Percentiles rank a stretch among this genome's conserved stretches.
These are phyloP conservation scores for Fusarium mangiferae DNA, from an alignment of 2,329 filamentous ascomycete species.

Conservation along the genomic window DNA sequence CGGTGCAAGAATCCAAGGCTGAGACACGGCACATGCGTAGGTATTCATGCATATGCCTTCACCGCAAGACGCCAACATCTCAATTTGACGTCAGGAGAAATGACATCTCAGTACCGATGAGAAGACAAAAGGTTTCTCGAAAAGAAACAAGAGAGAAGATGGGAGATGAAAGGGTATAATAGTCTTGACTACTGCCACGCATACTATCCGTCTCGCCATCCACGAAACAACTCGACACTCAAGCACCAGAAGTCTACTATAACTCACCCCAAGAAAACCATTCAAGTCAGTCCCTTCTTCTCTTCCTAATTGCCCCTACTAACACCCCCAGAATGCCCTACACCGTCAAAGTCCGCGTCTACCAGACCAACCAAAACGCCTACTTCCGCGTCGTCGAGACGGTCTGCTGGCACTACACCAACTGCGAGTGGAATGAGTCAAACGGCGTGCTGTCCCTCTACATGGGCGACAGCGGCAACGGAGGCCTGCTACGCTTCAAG, in stretches of 20 bases:
- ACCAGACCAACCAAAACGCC: conserved; percentile 35
- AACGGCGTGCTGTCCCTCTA: conserved; percentile 15
- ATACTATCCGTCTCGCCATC: neutral
- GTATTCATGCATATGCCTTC: neutral
- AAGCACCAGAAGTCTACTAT: neutral
- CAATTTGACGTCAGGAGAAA: too few species aligned
- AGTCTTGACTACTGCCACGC: neutral
- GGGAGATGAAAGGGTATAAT: neutral
- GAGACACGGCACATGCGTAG: neutral
- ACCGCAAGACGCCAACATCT: neutral
- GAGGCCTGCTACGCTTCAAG: conserved; percentile 36
- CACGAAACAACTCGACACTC: neutral
- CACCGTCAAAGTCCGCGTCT: conserved; percentile 36
- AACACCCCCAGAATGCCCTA: conserved; percentile 28
- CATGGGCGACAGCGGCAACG: conserved; percentile 34
- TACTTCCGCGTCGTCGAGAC: conserved; percentile 34
- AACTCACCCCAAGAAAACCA: neutral
- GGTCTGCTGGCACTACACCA: conserved; percentile 35
- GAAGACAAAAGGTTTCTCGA: rapidly evolving
- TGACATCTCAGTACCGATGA: too few species aligned
- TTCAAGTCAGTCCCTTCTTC: neutral
- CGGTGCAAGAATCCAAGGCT: neutral
- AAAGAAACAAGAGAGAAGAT: rapidly evolving
- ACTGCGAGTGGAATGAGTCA: conserved; percentile 21
- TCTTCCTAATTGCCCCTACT: rapidly evolving